Conservation (phyloP, 208 protist species). For the Endotrypanum monterogeii region DNA sequence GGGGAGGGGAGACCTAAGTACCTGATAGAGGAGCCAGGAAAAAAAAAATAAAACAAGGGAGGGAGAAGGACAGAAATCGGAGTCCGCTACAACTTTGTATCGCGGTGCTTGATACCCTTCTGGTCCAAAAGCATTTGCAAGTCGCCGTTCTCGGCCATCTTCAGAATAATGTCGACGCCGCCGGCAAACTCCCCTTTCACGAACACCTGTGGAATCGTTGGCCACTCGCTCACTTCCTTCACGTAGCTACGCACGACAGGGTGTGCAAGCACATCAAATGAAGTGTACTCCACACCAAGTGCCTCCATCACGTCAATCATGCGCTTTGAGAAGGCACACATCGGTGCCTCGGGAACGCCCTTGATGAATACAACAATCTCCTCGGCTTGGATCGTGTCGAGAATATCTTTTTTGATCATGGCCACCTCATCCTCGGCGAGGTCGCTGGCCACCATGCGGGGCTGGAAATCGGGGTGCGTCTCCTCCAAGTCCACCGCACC, state of each 20-base stretch:
- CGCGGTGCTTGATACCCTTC: conserved; percentile 78
- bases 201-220: conserved; percentile 97
- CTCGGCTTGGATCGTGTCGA: conserved; percentile 88
- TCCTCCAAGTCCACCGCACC: conserved; percentile 73
- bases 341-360: conserved; percentile 93
- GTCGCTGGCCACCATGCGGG: conserved; percentile 64
- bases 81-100: conserved; percentile 23
- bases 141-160: conserved; percentile 89
- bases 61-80: not conserved
- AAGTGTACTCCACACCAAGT: conserved; percentile 92
- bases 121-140: conserved; percentile 84
- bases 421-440: conserved; percentile 78
- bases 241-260: conserved; percentile 91
- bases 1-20: no score
- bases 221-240: conserved; percentile 96
- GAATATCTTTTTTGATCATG: conserved; percentile 89
- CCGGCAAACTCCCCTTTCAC: conserved; percentile 96
- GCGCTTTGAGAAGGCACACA: conserved; percentile 96
- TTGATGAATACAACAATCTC: conserved; percentile 97
- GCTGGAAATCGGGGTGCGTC: conserved; percentile 90
- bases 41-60: not conserved
- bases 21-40: no score
- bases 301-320: conserved; percentile 93
- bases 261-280: conserved; percentile 94
- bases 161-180: conserved; percentile 93